phyloP scores from a whole-genome alignment of 164 flowering plant genomes.

The Vitis amurensis region DNA sequence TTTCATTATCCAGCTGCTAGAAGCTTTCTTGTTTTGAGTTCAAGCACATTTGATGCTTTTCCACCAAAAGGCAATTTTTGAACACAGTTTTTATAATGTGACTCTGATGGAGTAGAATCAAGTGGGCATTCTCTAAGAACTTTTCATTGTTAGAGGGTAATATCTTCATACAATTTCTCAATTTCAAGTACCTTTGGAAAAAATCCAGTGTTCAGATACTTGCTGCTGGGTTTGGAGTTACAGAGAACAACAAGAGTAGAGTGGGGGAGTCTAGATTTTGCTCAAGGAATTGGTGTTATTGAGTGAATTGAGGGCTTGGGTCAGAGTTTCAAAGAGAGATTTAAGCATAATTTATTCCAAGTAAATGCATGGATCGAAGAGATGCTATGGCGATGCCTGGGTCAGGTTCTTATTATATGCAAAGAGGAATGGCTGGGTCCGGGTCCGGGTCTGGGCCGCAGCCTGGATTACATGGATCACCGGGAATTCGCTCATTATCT shows the following conservation, averaged over 20 bases:
- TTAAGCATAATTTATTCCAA: constrained; percentile 12
- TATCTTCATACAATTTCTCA: neutral
- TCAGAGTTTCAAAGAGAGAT: constrained; percentile 1
- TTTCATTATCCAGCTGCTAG: neutral
- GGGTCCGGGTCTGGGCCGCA: constrained; percentile 47
- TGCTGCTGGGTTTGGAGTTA: neutral
- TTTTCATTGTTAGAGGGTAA: neutral
- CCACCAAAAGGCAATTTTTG: too few relatives aligned
- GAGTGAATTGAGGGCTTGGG: neutral
- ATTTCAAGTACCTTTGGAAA: neutral
- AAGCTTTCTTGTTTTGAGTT: constrained; percentile 1
- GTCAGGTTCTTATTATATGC: constrained; percentile 62
- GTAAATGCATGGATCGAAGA: constrained; percentile 95
- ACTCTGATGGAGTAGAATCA: neutral
- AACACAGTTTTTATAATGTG: neutral
- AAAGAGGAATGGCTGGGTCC: constrained; percentile 55
- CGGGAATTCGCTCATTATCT: constrained; percentile 41
- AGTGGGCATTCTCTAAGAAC: neutral
- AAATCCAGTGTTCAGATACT: neutral
- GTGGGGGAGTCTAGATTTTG: neutral
- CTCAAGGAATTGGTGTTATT: too few relatives aligned
- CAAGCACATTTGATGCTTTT: neutral
- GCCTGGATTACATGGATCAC: constrained; percentile 45
- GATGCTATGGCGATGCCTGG: constrained; percentile 75
- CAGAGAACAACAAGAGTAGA: neutral